Conservation (phyloP, 257 asterid genomes). For the Verbascum thapsus region DNA sequence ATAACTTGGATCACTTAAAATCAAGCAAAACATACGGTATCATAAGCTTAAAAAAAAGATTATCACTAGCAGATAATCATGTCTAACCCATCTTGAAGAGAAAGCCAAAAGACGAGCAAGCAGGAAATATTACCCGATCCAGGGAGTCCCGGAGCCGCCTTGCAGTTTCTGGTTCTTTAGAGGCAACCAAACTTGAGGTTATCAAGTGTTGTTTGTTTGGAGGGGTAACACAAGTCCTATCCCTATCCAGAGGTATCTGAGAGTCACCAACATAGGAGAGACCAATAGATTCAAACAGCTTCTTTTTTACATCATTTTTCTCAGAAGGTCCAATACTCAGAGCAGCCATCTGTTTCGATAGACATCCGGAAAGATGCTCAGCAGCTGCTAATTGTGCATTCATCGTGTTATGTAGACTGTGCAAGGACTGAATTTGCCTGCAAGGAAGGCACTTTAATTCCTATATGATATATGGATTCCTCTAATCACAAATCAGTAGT, state of each 20-base stretch:
- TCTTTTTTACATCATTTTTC: conserved; percentile 59
- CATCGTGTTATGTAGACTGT: conserved; percentile 65
- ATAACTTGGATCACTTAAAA: not conserved
- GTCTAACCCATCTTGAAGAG: conserved; percentile 11
- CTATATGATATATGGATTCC: conserved; percentile 3
- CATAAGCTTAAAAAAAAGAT: conserved; percentile 24
- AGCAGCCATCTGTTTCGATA: conserved; percentile 79
- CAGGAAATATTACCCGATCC: conserved; percentile 60
- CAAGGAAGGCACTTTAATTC: conserved; percentile 30
- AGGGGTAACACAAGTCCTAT: conserved; percentile 47
- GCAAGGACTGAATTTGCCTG: conserved; percentile 76
- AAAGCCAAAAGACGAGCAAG: conserved; percentile 17
- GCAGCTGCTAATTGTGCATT: conserved; percentile 83
- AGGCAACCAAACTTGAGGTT: conserved; percentile 41
- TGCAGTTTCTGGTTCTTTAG: conserved; percentile 73
- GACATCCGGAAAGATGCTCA: conserved; percentile 82
- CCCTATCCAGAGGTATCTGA: conserved; percentile 50
- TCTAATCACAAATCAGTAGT: conserved; percentile 12
- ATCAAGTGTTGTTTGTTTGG: conserved; percentile 40
- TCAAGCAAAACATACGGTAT: conserved; percentile 17
- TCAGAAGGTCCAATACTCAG: conserved; percentile 63
- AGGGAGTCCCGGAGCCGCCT: conserved; percentile 82
- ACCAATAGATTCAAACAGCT: conserved; percentile 89
- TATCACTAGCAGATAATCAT: conserved; percentile 12
- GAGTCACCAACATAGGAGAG: conserved; percentile 53